These are phyloP conservation scores for Pelargonium nanum DNA, from an alignment of 345 rosid genomes.

Conservation along the genomic window DNA sequence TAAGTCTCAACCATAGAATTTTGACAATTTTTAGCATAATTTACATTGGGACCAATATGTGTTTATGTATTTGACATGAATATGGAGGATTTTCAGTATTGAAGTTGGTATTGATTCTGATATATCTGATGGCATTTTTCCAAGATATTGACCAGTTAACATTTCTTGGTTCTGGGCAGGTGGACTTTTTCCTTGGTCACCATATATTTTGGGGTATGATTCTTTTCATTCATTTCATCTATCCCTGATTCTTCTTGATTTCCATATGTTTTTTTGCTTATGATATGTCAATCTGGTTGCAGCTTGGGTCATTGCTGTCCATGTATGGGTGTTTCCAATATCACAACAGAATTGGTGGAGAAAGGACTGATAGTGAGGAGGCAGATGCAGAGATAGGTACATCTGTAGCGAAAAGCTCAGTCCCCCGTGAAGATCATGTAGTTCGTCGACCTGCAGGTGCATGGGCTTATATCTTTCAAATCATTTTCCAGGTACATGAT, in stretches of 20 bases:
- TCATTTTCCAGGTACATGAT: constrained; percentile 88
- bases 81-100: background rate
- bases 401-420: constrained; percentile 24
- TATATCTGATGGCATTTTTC: no score
- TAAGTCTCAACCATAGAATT: constrained; percentile 38
- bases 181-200: constrained; percentile 79
- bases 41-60: background rate
- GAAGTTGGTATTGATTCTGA: background rate
- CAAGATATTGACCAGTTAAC: background rate
- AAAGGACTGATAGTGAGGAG: constrained; percentile 55
- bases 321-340: constrained; percentile 60
- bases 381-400: constrained; percentile 61
- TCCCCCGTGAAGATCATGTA: constrained; percentile 11
- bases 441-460: constrained; percentile 44
- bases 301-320: constrained; percentile 77
- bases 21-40: background rate
- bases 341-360: constrained; percentile 54
- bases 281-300: constrained; percentile 6
- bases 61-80: background rate
- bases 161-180: constrained; percentile 39
- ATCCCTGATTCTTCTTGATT: background rate
- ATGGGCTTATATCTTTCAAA: constrained; percentile 60
- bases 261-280: background rate
- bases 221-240: background rate
- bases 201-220: constrained; percentile 71